phyloP scores from a whole-genome alignment of 306 rosid genomes.

The Comarum palustre region DNA sequence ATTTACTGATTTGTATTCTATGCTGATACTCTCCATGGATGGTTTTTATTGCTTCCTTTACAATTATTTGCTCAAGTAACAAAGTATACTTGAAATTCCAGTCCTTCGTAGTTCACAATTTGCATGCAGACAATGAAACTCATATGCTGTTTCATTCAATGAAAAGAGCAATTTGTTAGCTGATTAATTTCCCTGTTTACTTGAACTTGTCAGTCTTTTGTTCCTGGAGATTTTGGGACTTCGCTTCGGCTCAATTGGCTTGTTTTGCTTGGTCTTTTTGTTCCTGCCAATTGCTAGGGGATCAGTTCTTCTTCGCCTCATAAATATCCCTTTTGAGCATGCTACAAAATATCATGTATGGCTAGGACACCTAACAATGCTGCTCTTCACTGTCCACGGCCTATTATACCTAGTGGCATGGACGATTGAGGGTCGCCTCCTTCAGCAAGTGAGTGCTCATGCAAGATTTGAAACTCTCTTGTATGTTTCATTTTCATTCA shows the following conservation, averaged over 20 bases:
- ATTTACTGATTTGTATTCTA: conserved; percentile 11
- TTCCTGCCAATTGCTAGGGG: conserved; percentile 90
- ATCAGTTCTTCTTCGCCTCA: conserved; percentile 77
- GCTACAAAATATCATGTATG: conserved; percentile 89
- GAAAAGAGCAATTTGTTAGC: conserved; percentile 15
- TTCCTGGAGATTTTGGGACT: conserved; percentile 56
- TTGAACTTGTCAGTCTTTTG: conserved; percentile 40
- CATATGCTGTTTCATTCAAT: not conserved
- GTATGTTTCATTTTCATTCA: not conserved
- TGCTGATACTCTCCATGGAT: conserved; percentile 3
- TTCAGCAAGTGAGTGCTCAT: conserved; percentile 49
- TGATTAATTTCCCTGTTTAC: conserved; percentile 21
- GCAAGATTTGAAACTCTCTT: not conserved
- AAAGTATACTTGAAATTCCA: not conserved
- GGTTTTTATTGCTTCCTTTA: conserved; percentile 9
- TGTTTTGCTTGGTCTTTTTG: conserved; percentile 62
- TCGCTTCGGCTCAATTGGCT: conserved; percentile 62
- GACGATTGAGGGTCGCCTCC: conserved; percentile 57
- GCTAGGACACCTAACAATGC: conserved; percentile 98
- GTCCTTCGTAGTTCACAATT: conserved; percentile 7
- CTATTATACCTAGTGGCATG: conserved; percentile 53
- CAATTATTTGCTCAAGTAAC: not conserved
- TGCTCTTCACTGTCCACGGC: conserved; percentile 78
- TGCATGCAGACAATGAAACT: not conserved
- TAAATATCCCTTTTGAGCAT: conserved; percentile 85